Percentiles rank a stretch among this genome's conserved stretches.
phyloP scores from a whole-genome alignment of 2,329 filamentous ascomycete genomes.

The Thielaviopsis euricoi region DNA sequence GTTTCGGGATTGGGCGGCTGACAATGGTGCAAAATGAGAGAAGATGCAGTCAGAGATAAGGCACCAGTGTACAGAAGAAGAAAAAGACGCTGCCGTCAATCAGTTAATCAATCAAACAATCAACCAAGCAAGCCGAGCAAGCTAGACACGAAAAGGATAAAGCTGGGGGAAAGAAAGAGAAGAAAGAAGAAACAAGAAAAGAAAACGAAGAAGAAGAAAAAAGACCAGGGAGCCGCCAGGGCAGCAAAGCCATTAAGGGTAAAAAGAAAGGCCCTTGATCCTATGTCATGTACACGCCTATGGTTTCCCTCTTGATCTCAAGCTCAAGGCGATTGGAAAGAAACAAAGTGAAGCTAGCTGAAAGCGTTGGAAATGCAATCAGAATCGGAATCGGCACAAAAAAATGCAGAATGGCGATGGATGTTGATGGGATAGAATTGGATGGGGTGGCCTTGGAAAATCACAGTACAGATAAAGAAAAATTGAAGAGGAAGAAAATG shows the following conservation, averaged over 20 bases:
- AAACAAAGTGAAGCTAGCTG: background rate
- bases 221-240: background rate
- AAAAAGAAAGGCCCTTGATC: background rate
- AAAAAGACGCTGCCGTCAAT: background rate
- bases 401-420: background rate
- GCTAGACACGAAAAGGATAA: background rate
- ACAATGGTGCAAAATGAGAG: background rate
- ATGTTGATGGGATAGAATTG: background rate
- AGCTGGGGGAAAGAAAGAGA: background rate
- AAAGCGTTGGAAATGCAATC: background rate
- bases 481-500: background rate
- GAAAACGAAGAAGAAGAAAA: background rate
- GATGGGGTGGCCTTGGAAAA: background rate
- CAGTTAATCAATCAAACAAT: background rate
- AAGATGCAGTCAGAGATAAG: constrained; percentile 5
- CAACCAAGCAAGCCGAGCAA: too few relatives aligned
- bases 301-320: background rate
- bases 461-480: background rate
- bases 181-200: background rate
- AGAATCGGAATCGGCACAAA: background rate
- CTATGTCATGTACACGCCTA: background rate
- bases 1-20: background rate
- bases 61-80: background rate
- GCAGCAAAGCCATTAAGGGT: background rate
- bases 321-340: background rate